A percentile compares a stretch with the other conserved stretches of the same genome.
Conservation (phyloP, 176 grass and related monocot species). For the Ampelocalamus luodianensis region DNA sequence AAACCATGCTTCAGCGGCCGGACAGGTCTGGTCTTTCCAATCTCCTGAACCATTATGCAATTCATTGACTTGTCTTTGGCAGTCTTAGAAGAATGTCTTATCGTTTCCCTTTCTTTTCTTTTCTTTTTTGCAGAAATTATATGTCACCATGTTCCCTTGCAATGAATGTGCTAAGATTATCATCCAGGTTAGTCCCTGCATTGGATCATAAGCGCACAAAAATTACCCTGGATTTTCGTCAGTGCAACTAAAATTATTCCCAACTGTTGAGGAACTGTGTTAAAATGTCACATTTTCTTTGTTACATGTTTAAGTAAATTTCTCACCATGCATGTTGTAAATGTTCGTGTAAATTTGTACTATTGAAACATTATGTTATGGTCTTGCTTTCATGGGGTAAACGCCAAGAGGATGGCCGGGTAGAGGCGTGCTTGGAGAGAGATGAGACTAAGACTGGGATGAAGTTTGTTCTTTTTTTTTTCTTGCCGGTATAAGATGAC, state of each 20-base stretch:
- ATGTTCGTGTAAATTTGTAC: not conserved
- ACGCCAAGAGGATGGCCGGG: too few species aligned
- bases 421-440: too few species aligned
- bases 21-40: constrained; percentile 63
- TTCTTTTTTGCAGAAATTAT: constrained; percentile 69
- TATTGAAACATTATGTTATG: not conserved
- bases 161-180: constrained; percentile 99
- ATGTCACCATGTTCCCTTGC: constrained; percentile 98
- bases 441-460: too few species aligned
- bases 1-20: constrained; percentile 96
- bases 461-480: too few species aligned
- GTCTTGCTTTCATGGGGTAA: too few species aligned
- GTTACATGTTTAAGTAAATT: not conserved
- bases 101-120: constrained; percentile 39
- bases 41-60: constrained; percentile 6
- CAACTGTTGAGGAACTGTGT: not conserved
- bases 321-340: constrained; percentile 1
- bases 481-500: too few species aligned
- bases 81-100: not conserved
- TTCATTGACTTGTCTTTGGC: constrained; percentile 4
- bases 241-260: not conserved
- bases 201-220: not conserved
- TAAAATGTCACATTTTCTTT: constrained; percentile 26
- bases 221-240: not conserved
- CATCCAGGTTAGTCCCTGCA: constrained; percentile 71